A percentile compares a stretch with the other conserved stretches of the same genome.
Conservation (phyloP, 306 rosid genomes). For the Cicer pinnatifidum region DNA sequence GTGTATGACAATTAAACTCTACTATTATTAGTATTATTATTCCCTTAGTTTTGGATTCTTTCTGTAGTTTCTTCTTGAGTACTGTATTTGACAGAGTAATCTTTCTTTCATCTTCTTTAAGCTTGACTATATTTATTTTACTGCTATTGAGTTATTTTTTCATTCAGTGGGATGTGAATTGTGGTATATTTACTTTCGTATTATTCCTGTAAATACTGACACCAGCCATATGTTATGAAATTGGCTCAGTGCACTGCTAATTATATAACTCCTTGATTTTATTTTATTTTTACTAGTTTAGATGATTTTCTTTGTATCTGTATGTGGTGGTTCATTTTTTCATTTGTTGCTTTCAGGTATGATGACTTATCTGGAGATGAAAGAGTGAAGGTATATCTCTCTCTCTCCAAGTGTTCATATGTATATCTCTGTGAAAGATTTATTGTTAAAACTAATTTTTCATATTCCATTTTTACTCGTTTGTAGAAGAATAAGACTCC, state of each 20-base stretch:
- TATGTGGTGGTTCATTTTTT: slow-evolving; percentile 32
- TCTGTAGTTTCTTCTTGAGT: background rate
- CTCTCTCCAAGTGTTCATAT: background rate
- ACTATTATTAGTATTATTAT: background rate
- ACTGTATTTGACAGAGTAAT: background rate
- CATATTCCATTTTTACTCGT: slow-evolving; percentile 1
- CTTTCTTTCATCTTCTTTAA: background rate
- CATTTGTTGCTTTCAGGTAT: slow-evolving; percentile 58
- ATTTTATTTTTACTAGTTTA: slow-evolving; percentile 18
- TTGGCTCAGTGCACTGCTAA: slow-evolving; percentile 1
- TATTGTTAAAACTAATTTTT: slow-evolving; percentile 16
- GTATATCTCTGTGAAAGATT: background rate
- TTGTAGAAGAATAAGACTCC: slow-evolving; percentile 55
- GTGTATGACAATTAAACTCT: no score
- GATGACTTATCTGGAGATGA: slow-evolving; percentile 71
- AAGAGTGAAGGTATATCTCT: slow-evolving; percentile 53
- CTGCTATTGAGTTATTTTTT: background rate
- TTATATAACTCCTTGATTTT: slow-evolving; percentile 22
- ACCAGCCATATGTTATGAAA: slow-evolving; percentile 28
- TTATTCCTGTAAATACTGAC: slow-evolving; percentile 1
- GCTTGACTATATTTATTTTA: background rate
- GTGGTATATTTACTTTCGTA: slow-evolving; percentile 28
- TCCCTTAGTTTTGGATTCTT: background rate
- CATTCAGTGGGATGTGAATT: slow-evolving; percentile 13
- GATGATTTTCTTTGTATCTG: slow-evolving; percentile 31